phyloP scores from a whole-genome alignment of 768 basidiomycete species.

The Calocybe gangraenosa region DNA sequence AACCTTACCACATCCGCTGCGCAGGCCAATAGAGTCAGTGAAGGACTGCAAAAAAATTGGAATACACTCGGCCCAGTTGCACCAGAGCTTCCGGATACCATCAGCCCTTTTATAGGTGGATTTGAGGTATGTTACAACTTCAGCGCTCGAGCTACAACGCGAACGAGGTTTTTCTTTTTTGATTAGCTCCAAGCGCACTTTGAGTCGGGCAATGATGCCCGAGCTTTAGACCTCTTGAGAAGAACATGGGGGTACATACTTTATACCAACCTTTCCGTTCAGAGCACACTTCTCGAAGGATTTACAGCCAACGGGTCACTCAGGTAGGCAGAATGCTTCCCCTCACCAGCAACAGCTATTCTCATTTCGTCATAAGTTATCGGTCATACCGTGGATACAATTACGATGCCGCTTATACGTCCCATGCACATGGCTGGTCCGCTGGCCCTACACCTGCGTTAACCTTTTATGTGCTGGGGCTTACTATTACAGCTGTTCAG shows the following conservation, averaged over 20 bases:
- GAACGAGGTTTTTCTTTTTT: neutral
- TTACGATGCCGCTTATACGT: constrained; percentile 53
- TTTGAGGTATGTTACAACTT: constrained; percentile 40
- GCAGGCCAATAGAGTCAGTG: constrained; percentile 39
- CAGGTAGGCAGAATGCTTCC: constrained; percentile 32
- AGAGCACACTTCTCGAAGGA: constrained; percentile 56
- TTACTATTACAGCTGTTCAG: constrained; percentile 42
- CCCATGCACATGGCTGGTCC: constrained; percentile 60
- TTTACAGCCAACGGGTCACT: constrained; percentile 56
- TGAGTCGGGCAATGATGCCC: constrained; percentile 42
- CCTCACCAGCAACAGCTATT: neutral
- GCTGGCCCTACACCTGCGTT: constrained; percentile 54
- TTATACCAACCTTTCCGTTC: constrained; percentile 48
- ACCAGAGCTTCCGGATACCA: constrained; percentile 55
- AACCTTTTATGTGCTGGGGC: constrained; percentile 54
- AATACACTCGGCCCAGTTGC: constrained; percentile 46
- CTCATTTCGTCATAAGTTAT: constrained; percentile 25
- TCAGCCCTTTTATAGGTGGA: constrained; percentile 55
- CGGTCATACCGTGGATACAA: constrained; percentile 52
- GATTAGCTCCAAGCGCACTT: constrained; percentile 56
- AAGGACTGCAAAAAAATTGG: constrained; percentile 49
- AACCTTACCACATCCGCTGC: constrained; percentile 39
- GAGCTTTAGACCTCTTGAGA: constrained; percentile 49
- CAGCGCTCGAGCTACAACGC: neutral
- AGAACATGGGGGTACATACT: constrained; percentile 62